Evolutionary conservation across 2,329 filamentous ascomycete species (phyloP).

Genomic region (Claviceps maximensis): DNA sequence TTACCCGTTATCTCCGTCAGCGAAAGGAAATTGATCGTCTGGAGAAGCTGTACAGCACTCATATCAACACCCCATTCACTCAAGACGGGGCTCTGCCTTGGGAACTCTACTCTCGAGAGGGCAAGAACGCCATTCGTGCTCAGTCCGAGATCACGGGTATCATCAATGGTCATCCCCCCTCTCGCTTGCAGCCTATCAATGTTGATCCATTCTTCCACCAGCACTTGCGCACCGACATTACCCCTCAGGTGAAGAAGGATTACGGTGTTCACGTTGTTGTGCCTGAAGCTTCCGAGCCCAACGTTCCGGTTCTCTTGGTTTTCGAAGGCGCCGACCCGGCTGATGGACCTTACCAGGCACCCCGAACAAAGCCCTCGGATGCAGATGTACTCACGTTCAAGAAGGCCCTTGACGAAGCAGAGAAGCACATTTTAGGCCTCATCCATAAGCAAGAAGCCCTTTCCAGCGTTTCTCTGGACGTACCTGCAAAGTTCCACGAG

Average conservation of each 20-base stretch:
- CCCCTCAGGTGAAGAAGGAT: constrained; percentile 49
- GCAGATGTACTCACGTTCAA: constrained; percentile 40
- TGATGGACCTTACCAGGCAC: constrained; percentile 36
- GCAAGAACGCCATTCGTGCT: constrained; percentile 67
- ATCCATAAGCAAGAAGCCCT: constrained; percentile 47
- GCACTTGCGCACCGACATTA: constrained; percentile 53
- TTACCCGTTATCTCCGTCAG: constrained; percentile 78
- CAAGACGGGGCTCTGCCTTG: constrained; percentile 61
- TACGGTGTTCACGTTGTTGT: constrained; percentile 63
- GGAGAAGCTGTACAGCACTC: constrained; percentile 68
- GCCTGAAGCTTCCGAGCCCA: constrained; percentile 46
- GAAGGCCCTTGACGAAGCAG: constrained; percentile 41
- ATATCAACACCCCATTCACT: constrained; percentile 67
- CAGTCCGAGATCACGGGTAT: constrained; percentile 63
- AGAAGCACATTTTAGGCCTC: constrained; percentile 42
- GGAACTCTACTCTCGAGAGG: constrained; percentile 79
- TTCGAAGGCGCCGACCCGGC: constrained; percentile 51
- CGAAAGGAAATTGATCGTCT: constrained; percentile 71
- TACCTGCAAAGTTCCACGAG: constrained; percentile 50
- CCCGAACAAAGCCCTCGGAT: constrained; percentile 38
- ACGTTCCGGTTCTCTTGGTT: constrained; percentile 55
- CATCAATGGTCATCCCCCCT: constrained; percentile 60
- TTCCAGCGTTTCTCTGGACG: constrained; percentile 37
- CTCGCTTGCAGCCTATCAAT: constrained; percentile 51
- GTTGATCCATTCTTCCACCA: constrained; percentile 72